A percentile compares a stretch with the other conserved stretches of the same genome.
Evolutionary conservation across 139 green algal species (phyloP).

Genomic region (Astrephomene gubernaculifera): DNA sequence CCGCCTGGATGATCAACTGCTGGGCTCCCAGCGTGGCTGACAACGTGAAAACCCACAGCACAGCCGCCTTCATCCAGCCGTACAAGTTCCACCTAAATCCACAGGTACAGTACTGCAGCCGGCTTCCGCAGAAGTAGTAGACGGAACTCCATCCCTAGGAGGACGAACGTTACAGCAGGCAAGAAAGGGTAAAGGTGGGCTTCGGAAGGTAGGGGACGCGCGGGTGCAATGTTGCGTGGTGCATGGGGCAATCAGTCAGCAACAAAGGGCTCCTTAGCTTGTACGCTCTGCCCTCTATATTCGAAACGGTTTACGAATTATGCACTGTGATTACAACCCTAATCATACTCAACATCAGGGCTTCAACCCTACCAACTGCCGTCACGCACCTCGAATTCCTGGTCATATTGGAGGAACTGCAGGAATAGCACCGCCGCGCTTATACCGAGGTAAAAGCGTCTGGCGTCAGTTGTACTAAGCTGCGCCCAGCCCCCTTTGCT

Average conservation of each 20-base stretch:
- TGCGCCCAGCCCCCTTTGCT: constrained; percentile 14
- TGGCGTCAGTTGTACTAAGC: neutral
- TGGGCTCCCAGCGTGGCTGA: constrained; percentile 68
- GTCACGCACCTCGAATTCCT: neutral
- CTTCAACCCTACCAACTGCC: no score
- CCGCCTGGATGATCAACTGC: constrained; percentile 68
- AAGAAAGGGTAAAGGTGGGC: no score
- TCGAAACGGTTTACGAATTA: no score
- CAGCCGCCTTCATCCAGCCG: constrained; percentile 77
- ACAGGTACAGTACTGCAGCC: constrained; percentile 79
- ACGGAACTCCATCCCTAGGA: constrained; percentile 69
- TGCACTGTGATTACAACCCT: no score
- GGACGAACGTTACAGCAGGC: no score
- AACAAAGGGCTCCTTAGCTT: no score
- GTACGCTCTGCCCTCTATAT: no score
- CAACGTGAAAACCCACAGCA: constrained; percentile 26
- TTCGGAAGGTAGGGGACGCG: no score
- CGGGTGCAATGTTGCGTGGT: no score
- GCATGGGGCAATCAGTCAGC: no score
- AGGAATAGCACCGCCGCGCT: neutral
- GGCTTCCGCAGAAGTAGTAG: constrained; percentile 85
- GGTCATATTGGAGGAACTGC: constrained; percentile 24
- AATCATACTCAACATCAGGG: no score
- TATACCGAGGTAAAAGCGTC: neutral
- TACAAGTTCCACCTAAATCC: constrained; percentile 77